These are phyloP conservation scores for Amaranthus hypochondriacus DNA, from an alignment of 148 eudicot genomes.

Conservation along the genomic window DNA sequence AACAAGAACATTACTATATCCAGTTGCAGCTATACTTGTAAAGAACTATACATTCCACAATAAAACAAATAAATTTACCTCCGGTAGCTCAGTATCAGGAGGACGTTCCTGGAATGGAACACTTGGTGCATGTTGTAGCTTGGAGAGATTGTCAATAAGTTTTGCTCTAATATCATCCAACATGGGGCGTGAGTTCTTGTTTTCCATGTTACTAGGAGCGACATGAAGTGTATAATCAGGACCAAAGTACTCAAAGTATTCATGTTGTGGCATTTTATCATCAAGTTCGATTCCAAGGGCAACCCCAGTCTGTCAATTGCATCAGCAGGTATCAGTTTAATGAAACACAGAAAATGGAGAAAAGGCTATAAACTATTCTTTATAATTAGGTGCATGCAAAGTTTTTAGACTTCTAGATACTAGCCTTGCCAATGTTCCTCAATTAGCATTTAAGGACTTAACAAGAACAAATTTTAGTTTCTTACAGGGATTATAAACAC, in stretches of 20 bases:
- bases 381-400: neutral
- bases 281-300: slow-evolving; percentile 80
- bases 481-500: neutral
- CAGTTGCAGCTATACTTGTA: neutral
- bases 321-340: slow-evolving; percentile 17
- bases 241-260: slow-evolving; percentile 83
- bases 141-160: slow-evolving; percentile 79
- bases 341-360: neutral
- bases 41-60: neutral
- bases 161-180: slow-evolving; percentile 64
- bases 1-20: neutral
- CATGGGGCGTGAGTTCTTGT: slow-evolving; percentile 64
- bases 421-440: neutral
- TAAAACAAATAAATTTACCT: slow-evolving; percentile 37
- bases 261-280: slow-evolving; percentile 83
- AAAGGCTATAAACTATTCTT: neutral
- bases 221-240: slow-evolving; percentile 90
- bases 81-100: slow-evolving; percentile 67
- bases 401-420: neutral
- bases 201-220: slow-evolving; percentile 92
- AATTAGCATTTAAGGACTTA: neutral
- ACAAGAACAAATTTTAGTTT: neutral
- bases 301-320: slow-evolving; percentile 67
- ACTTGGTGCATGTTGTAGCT: slow-evolving; percentile 88
- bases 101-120: slow-evolving; percentile 88